Base-by-base conservation (phyloP, 176 grass and related monocot genomes). In the Lolium multiflorum region DNA sequence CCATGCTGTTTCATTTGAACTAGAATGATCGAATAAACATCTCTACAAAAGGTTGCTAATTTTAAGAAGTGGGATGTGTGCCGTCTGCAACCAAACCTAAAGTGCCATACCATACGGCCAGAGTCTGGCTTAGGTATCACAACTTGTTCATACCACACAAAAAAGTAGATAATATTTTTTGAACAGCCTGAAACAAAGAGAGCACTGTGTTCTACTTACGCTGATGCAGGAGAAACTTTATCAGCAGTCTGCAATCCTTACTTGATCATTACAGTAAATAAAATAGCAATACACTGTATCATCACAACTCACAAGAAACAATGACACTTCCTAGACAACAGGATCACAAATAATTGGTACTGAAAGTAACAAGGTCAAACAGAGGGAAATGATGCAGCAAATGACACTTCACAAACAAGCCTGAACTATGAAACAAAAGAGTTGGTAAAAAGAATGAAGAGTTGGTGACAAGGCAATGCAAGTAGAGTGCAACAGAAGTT, bases 1-100 rank as follows among this genome's bases (percentile, higher is more conserved):
- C 35, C 28, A 10, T 74, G 64, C 24, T 79, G 55, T 51, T 58
- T 79, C 17, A 79, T 79, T 56, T 87, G 55, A 56, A 90, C 80
- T 73, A 48, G 39, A 63, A 74, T 21, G 46, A 73, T 8, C 35
- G 21, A 86, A 90, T 86, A 86, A 86, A 81, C 51, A 82, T 57
- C 41, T 61, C 69, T 35, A 31, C 41, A 8, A 48, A 83, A 52
- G 50, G 39, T 85, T 17, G 21, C n/a, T 50, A 80, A 61, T 81
- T 59, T 84, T 85, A 44, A 81, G 2, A 49, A 24, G 51, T 50
- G 12, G 35, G 4, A 52, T 41, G 14, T 63, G 64, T 39, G 13
- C 3, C 18, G 47, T 9, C 39, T 5, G 54, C 14, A 50, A 37
- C 2, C 5, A 8, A 80, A 72, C 16, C 38, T 38, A 38, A 4